phyloP scores from a whole-genome alignment of 305 asterid genomes.

The Solanum hybrid region DNA sequence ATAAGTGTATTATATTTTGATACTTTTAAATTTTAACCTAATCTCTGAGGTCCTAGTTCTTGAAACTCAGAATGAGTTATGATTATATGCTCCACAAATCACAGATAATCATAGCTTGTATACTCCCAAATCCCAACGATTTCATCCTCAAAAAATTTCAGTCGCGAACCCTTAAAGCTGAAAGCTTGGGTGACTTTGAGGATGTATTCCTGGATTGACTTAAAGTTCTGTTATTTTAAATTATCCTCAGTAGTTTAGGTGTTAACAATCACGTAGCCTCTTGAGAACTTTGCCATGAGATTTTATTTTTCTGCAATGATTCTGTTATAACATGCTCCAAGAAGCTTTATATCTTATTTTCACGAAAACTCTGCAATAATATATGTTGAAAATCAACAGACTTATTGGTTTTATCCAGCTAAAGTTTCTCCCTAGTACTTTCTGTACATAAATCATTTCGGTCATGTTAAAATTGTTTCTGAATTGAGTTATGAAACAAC shows the following conservation, averaged over 20 bases:
- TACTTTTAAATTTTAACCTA: background rate
- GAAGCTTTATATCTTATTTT: background rate
- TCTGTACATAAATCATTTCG: background rate
- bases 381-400: background rate
- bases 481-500: background rate
- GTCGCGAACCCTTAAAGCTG: background rate
- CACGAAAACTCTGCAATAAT: background rate
- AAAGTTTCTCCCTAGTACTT: background rate
- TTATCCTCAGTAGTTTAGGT: background rate
- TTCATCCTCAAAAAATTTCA: background rate
- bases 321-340: background rate
- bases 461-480: background rate
- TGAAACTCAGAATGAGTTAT: background rate
- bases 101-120: background rate
- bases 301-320: background rate
- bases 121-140: background rate
- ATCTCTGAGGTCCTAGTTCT: background rate
- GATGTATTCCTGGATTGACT: background rate
- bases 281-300: background rate
- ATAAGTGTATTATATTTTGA: background rate
- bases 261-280: background rate
- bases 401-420: background rate
- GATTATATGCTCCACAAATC: background rate
- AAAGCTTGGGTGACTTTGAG: background rate
- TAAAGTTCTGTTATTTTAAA: background rate